Conservation (phyloP, 176 grass and related monocot species). For the Secale cereale region DNA sequence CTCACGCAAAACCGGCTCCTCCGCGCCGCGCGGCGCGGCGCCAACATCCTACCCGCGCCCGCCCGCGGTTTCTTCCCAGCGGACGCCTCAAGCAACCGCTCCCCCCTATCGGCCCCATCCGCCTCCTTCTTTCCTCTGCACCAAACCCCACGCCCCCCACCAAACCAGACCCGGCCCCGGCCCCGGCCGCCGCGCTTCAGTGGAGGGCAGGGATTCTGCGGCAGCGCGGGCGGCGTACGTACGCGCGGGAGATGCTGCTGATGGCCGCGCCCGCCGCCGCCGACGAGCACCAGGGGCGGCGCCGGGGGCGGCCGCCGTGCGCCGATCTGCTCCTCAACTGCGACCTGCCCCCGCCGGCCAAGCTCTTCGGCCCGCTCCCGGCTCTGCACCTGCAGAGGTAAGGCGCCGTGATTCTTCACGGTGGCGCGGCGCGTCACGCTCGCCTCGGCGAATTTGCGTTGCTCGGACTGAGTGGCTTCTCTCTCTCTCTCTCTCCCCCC, state of each 20-base stretch:
- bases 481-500: too few relatives aligned
- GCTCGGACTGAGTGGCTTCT: not conserved
- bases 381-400: constrained; percentile 15
- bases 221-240: too few relatives aligned
- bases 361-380: constrained; percentile 62
- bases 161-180: not conserved
- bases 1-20: not conserved
- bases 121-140: not conserved
- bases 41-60: not conserved
- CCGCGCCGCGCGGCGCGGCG: not conserved
- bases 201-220: too few relatives aligned
- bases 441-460: not conserved
- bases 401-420: not conserved
- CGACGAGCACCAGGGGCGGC: constrained; percentile 3
- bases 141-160: not conserved
- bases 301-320: not conserved
- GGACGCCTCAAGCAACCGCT: not conserved
- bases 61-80: not conserved
- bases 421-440: too few relatives aligned
- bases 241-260: not conserved
- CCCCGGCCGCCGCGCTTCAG: not conserved
- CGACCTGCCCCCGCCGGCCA: constrained; percentile 81
- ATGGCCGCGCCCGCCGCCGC: not conserved
- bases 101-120: not conserved
- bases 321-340: constrained; percentile 91